Evolutionary conservation across 208 protist genomes (phyloP), one percentile per base, ranked within the genome.

Genomic region (Acanthamoeba royreba): DNA sequence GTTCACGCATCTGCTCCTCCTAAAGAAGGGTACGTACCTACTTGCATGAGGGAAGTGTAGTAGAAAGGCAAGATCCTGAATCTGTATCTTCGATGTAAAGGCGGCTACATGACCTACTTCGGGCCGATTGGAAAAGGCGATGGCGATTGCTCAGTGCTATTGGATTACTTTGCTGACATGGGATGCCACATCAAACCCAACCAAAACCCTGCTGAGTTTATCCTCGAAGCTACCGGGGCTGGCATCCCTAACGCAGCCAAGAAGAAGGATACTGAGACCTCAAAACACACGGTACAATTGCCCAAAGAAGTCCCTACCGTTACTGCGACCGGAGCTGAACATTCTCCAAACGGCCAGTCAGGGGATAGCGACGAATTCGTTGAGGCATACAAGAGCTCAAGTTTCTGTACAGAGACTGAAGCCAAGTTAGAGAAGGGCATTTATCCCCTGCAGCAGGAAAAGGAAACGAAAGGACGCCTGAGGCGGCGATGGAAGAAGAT

Each of bases 1-100:
- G 2, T 96, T 96, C 58, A 77, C 92, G 52, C 47, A 52, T 4
- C 49, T 96, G 8, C 19, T 96, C 4, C 22, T 96, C 4, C 35
- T 96, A n/a, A 83, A 31, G 25, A 61, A 61, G 52, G 52, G 52
- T n/a, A n/a, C n/a, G n/a, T n/a, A n/a, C n/a, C n/a, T n/a, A n/a
- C n/a, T n/a, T n/a, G n/a, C n/a, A n/a, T n/a, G n/a, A n/a, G n/a
- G n/a, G n/a, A n/a, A n/a, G n/a, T n/a, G n/a, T n/a, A n/a, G n/a
- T n/a, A n/a, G n/a, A 33, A n/a, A n/a, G 19, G 22, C n/a, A 19
- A 19, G n/a, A 28, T 61, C 25, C 72, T 5, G 31, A 85, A 5
- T 5, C 40, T 1, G 25, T 25, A n/a, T 7, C 1, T 28, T 7
- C 40, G 72, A 85, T 25, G 1, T 25, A 25, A 85, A 69, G 58